A percentile compares a stretch with the other conserved stretches of the same genome.
Evolutionary conservation across 2,329 filamentous ascomycete genomes (phyloP).

Genomic region (Hymenoscyphus infarciens): DNA sequence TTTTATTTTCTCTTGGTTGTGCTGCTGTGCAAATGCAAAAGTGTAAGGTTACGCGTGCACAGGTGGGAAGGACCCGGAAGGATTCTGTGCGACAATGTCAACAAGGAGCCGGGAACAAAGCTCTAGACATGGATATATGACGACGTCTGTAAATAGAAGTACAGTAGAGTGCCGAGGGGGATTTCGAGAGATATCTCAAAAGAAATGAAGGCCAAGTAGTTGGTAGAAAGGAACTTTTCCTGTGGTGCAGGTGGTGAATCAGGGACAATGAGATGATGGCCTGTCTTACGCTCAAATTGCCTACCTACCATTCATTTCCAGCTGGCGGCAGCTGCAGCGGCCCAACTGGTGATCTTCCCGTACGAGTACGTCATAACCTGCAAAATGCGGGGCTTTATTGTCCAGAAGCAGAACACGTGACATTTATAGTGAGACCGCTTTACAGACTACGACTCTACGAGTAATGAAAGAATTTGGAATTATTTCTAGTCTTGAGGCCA

Average conservation of each 20-base stretch:
- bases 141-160: background rate
- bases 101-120: background rate
- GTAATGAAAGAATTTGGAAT: background rate
- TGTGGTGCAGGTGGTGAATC: background rate
- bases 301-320: background rate
- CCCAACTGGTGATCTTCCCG: background rate
- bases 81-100: slow-evolving; percentile 3
- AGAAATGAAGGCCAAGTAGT: background rate
- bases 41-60: background rate
- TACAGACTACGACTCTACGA: background rate
- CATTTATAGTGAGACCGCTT: background rate
- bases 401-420: background rate
- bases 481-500: no score
- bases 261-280: background rate
- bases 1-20: background rate
- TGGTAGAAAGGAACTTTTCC: background rate
- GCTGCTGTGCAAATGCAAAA: background rate
- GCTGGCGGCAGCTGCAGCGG: background rate
- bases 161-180: background rate
- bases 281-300: background rate
- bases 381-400: background rate
- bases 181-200: background rate
- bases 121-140: slow-evolving; percentile 1
- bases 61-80: background rate
- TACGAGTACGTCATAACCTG: background rate